These are phyloP conservation scores for Trypanosoma cruzi DNA, from an alignment of 208 protist species.

Conservation along the genomic window DNA sequence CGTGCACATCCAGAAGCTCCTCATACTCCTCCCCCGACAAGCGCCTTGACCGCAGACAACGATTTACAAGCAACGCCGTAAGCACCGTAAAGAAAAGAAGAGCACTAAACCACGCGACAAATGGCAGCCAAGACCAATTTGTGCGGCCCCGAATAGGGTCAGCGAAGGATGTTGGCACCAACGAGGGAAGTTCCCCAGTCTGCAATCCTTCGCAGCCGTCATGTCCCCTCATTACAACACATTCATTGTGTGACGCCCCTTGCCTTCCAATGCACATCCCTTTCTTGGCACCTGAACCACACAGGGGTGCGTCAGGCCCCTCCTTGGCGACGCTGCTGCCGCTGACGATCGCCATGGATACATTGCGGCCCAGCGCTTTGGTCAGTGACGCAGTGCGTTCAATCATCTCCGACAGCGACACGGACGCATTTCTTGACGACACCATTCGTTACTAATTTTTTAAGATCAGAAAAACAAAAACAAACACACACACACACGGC, in stretches of 20 bases:
- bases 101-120: slow-evolving; percentile 4
- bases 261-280: background rate
- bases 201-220: background rate
- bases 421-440: background rate
- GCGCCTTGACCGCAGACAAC: background rate
- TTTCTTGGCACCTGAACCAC: background rate
- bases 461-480: background rate
- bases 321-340: background rate
- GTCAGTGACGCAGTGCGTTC: background rate
- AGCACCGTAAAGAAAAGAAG: slow-evolving; percentile 2
- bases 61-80: slow-evolving; percentile 4
- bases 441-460: background rate
- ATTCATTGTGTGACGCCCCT: background rate
- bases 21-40: slow-evolving; percentile 3
- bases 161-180: background rate
- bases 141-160: background rate
- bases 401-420: background rate
- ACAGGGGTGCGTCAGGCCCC: slow-evolving; percentile 9
- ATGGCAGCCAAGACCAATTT: background rate
- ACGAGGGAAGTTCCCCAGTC: background rate
- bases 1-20: background rate
- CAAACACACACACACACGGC: background rate
- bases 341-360: background rate
- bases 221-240: background rate
- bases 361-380: slow-evolving; percentile 1